Evolutionary conservation across 306 rosid species (phyloP).

Genomic region (Cucurbita moschata): DNA sequence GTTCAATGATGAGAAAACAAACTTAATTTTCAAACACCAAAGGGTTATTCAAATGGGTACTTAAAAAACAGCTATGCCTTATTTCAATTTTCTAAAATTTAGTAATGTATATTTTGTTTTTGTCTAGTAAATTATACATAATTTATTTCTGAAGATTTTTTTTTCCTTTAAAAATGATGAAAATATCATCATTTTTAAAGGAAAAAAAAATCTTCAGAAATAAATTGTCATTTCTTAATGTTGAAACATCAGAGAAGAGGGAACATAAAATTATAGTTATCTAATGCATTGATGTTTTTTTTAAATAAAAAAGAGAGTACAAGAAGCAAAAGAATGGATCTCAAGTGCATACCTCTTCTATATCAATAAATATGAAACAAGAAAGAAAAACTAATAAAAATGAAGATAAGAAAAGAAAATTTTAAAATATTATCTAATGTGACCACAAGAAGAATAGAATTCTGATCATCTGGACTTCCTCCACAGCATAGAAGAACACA

Average conservation of each 20-base stretch:
- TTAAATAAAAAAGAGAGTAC: neutral
- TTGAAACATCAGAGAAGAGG: neutral
- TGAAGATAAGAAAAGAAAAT: neutral
- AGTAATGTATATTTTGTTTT: neutral
- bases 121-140: neutral
- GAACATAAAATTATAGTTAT: neutral
- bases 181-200: neutral
- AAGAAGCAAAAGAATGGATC: neutral
- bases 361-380: neutral
- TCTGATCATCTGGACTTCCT: neutral
- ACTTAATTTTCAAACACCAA: too few species aligned
- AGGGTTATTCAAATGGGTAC: too few species aligned
- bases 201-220: neutral
- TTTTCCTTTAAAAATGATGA: too few species aligned
- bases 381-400: neutral
- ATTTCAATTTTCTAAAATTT: neutral
- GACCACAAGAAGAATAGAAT: neutral
- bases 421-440: neutral
- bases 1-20: too few species aligned
- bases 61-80: neutral
- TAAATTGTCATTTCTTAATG: neutral
- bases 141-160: too few species aligned
- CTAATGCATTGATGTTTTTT: neutral
- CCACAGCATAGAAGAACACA: neutral
- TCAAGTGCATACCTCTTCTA: neutral